Base-by-base conservation (phyloP, 306 rosid genomes). In the Lathyrus oleraceus region DNA sequence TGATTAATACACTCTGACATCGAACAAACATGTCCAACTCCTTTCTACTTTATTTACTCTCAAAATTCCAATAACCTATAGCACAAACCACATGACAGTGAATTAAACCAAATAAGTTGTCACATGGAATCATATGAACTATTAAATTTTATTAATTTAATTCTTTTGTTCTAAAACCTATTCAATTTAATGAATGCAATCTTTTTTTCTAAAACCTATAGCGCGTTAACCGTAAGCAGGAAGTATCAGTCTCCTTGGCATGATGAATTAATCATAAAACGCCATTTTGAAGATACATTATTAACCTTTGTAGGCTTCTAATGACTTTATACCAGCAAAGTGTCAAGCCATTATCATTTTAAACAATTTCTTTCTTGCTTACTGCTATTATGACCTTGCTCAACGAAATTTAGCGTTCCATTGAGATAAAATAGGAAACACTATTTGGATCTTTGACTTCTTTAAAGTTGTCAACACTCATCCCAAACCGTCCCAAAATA, bases 41-140 rank as follows among this genome's bases (percentile, higher is more conserved):
- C 10, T 38, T 10, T 13, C 36, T 28, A 57, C 43, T 58, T 53
- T 54, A 19, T 39, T 53, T 13, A 58, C 23, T 20, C 48, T 5
- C 28, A 2, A 36, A 44, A 67, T 57, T 73, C 67, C 75, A 67
- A 52, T 38, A 54, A 43, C 72, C 76, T 68, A 68, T 14, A 67
- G 61, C 35, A 13, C 44, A 72, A 67, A 73, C 15, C 51, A 60
- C 2, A 23, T 62, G 36, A 21, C 28, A 65, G 8, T 20, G 49
- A 49, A 51, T 59, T 62, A 60, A 38, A 49, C 21, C 17, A 53
- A 59, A 4, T 23, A 61, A 70, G 14, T 36, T 13, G 21, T 21
- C 1, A 21, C 5, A 52, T 15, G 57, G 43, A 70, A 70, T 21
- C 14, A 32, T 10, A 17, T 48, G n/a, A 65, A 35, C 51, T n/a